These are phyloP conservation scores for Beauveria pseudobassiana DNA, from an alignment of 2,329 filamentous ascomycete genomes.

Conservation along the genomic window DNA sequence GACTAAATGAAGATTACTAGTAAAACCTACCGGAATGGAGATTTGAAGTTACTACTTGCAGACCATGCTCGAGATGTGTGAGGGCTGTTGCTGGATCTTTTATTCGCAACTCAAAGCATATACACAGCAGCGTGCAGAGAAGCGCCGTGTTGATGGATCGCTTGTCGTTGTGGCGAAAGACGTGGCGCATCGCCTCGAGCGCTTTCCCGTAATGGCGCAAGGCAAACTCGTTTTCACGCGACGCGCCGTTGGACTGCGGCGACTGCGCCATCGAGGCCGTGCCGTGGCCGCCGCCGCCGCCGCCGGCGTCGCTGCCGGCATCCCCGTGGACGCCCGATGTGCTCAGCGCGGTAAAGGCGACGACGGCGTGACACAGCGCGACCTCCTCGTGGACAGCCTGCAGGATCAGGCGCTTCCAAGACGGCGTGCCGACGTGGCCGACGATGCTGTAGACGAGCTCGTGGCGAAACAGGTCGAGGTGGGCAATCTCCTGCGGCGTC, in stretches of 20 bases:
- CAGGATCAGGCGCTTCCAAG: constrained; percentile 12
- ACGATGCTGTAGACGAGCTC: constrained; percentile 15
- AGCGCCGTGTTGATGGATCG: constrained; percentile 11
- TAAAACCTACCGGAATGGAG: constrained; percentile 3
- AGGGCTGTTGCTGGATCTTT: constrained; percentile 7
- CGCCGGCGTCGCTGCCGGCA: not conserved
- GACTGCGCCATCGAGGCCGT: not conserved
- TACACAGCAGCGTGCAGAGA: constrained; percentile 14
- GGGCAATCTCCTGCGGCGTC: not conserved
- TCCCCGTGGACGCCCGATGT: not conserved
- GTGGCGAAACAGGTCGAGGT: constrained; percentile 12
- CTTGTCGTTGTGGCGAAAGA: constrained; percentile 6
- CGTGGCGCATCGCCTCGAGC: constrained; percentile 8
- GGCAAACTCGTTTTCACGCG: constrained; percentile 10
- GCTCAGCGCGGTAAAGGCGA: constrained; percentile 13
- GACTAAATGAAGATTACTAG: no score
- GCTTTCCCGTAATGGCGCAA: constrained; percentile 11
- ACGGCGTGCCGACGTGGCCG: constrained; percentile 7
- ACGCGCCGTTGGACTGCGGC: not conserved
- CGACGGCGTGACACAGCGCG: constrained; percentile 11
- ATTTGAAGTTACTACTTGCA: constrained; percentile 12
- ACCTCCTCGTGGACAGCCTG: constrained; percentile 13
- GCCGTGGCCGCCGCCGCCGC: not conserved
- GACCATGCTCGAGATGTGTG: constrained; percentile 12
- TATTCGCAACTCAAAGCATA: constrained; percentile 16